Evolutionary conservation across 2,329 filamentous ascomycete genomes (phyloP), one percentile per base, ranked within the genome.

Genomic region (Fusarium chuoi): DNA sequence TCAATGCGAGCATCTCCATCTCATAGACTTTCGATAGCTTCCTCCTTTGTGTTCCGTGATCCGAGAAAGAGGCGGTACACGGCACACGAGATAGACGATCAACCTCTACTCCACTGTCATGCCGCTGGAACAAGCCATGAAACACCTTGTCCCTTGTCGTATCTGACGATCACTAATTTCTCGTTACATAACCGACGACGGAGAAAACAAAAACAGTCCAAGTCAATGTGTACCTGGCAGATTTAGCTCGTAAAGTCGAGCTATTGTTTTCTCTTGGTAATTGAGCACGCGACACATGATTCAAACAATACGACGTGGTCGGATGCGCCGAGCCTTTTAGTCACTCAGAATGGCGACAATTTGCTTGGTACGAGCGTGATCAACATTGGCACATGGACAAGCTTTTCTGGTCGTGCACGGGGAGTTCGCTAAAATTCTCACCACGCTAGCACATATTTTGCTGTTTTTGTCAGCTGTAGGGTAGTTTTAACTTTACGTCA

Each of bases 271-370:
- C 54, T 73, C 51, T 18, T 55, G 51, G 51, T 55, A 61, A 42
- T 56, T 26, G 56, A 36, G 59, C 70, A 73, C 70, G 65, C 70
- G 70, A 73, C 70, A 48, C 35, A 52, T 56, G 36, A 39, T 64
- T 52, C 52, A 46, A 57, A 54, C 10, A 46, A 48, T 42, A 55
- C 49, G 38, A 46, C 39, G 35, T 51, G 48, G 55, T 65, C 65
- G 70, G 65, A 44, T 70, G 33, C 44, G 35, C 65, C 65, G 65
- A 73, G 33, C 20, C n/a, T 33, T 17, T 44, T 36, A 36, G 28
- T 28, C 44, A 11, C 20, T 28, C 10, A n/a, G 11, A 33, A 38
- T 44, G 48, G 36, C 44, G 28, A n/a, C 17, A 59, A 39, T 38
- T 30, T 52, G 22, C 22, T 26, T 26, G 24, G 30, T 39, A 44